These are phyloP conservation scores for Papiliotrema flavescens DNA, from an alignment of 1,284 basidiomycete species.

Conservation along the genomic window DNA sequence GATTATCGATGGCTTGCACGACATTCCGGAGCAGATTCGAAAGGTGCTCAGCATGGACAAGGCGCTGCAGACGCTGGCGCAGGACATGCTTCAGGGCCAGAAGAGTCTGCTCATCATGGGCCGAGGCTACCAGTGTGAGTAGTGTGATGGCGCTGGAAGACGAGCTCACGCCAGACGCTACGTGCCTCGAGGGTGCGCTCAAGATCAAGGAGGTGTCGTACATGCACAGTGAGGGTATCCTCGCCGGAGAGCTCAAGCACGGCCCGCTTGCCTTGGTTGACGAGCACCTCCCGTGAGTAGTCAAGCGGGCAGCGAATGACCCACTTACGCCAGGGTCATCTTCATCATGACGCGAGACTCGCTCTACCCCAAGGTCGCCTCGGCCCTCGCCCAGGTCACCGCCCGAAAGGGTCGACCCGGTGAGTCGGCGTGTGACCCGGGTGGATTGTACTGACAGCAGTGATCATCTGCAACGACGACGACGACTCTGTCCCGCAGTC, in stretches of 20 bases:
- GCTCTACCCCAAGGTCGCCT: slow-evolving; percentile 96
- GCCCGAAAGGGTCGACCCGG: slow-evolving; percentile 91
- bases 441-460: slow-evolving; percentile 15
- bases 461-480: slow-evolving; percentile 94
- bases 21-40: slow-evolving; percentile 85
- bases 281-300: slow-evolving; percentile 79
- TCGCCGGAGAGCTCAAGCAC: slow-evolving; percentile 98
- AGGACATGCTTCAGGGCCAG: slow-evolving; percentile 70
- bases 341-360: slow-evolving; percentile 99
- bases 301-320: no score
- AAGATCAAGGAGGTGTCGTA: slow-evolving; percentile 99
- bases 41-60: slow-evolving; percentile 79
- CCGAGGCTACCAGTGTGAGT: slow-evolving; percentile 85
- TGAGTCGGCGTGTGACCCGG: slow-evolving; percentile 14
- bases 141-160: neutral
- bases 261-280: slow-evolving; percentile 96
- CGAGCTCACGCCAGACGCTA: slow-evolving; percentile 60
- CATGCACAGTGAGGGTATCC: slow-evolving; percentile 90
- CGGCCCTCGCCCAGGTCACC: slow-evolving; percentile 91
- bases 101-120: slow-evolving; percentile 96
- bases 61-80: slow-evolving; percentile 76
- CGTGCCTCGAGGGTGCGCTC: slow-evolving; percentile 94
- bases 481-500: slow-evolving; percentile 71
- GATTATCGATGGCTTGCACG: slow-evolving; percentile 92
- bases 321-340: slow-evolving; percentile 58